Base-by-base conservation (phyloP, 345 rosid species). In the Eucalyptus erythrocorys region DNA sequence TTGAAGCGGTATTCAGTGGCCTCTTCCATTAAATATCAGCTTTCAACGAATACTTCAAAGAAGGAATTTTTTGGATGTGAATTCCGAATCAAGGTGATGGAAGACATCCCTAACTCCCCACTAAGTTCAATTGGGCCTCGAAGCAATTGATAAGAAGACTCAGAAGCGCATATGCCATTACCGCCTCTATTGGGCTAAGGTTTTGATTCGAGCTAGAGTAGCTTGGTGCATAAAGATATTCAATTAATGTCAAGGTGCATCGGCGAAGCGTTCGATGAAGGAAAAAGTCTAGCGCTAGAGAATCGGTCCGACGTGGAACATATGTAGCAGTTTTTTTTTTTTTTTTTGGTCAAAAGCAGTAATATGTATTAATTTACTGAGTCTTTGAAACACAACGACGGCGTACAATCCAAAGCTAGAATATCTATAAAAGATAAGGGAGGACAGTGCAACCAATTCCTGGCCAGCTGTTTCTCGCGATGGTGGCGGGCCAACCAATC, bases 261-360 rank as follows among this genome's bases (percentile, higher is more conserved):
- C 57, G 2, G 55, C 0, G 0, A 50, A 17, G 57, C 0, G 55
- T 51, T 51, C 55, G 24, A 51, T 4, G 0, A 51, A 51, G 57
- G 24, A 51, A 51, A 51, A 51, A 51, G 10, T 51, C 57, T 51
- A 51, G 24, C 1, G 57, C 57, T 51, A 51, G 57, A 51, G 57
- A 51, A 3, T 51, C 10, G 10, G 24, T 51, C 57, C 8, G 14
- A 4, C 13, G 1, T 0, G 14, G 14, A 68, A 13, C 79, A 55
- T 45, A n/a, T 19, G 21, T 22, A 53, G 59, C 59, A 53, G 1
- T 53, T 1, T n/a, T n/a, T n/a, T n/a, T n/a, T n/a, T n/a, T n/a
- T n/a, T n/a, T n/a, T n/a, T n/a, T n/a, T n/a, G n/a, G n/a, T n/a
- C n/a, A n/a, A n/a, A n/a, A n/a, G n/a, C n/a, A n/a, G n/a, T n/a